A percentile compares a stretch with the other conserved stretches of the same genome.
Conservation (phyloP, 2,329 filamentous ascomycete species). For the Dothistroma pini region DNA sequence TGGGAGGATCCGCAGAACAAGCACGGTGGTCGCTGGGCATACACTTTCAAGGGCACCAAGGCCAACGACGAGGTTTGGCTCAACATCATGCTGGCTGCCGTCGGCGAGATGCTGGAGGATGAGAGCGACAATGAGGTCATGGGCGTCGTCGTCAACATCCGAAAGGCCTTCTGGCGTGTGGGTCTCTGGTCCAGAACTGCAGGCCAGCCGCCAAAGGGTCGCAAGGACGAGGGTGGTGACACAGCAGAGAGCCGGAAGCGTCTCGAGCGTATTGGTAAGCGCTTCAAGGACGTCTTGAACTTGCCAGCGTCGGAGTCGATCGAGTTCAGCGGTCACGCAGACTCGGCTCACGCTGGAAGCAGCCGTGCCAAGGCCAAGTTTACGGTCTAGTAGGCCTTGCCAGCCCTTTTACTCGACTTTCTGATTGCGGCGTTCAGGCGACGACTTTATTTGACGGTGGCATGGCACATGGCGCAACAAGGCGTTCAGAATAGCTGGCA, state of each 20-base stretch:
- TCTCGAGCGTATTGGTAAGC: constrained; percentile 76
- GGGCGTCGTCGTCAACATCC: constrained; percentile 98
- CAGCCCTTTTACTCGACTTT: constrained; percentile 5
- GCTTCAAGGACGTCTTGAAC: constrained; percentile 90
- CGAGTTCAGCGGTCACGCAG: constrained; percentile 96
- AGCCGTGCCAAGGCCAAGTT: constrained; percentile 96
- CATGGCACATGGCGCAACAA: constrained; percentile 21
- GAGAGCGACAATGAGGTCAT: constrained; percentile 96
- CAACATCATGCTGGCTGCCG: constrained; percentile 92
- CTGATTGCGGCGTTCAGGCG: constrained; percentile 6
- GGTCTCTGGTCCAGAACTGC: constrained; percentile 96
- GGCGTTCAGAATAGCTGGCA: constrained; percentile 23
- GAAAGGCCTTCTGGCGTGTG: constrained; percentile 96
- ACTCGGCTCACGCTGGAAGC: constrained; percentile 87
- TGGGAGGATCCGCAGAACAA: constrained; percentile 99
- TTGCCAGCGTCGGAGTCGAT: constrained; percentile 72
- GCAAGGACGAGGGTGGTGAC: constrained; percentile 41
- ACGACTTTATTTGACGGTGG: constrained; percentile 15
- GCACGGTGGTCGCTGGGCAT: constrained; percentile 98
- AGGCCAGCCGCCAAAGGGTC: constrained; percentile 73
- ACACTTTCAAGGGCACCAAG: constrained; percentile 93
- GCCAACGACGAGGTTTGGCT: constrained; percentile 98
- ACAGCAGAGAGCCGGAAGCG: constrained; percentile 79
- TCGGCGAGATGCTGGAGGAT: constrained; percentile 94
- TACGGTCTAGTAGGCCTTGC: constrained; percentile 56